Base-by-base conservation (phyloP, 164 flowering plant species). In the Taxillus chinensis region DNA sequence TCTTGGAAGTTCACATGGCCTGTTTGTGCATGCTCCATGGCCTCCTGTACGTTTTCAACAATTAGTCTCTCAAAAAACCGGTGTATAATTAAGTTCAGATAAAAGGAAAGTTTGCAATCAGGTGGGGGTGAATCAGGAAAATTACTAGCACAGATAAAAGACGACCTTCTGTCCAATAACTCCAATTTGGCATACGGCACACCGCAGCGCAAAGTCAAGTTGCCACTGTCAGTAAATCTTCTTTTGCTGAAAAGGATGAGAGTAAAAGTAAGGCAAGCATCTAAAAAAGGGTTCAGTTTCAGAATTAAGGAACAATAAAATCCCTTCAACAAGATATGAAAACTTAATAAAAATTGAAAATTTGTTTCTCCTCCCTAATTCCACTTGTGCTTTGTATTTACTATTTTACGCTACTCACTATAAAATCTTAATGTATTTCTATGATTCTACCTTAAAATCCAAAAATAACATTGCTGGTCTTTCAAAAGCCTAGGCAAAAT, bases 151-250 rank as follows among this genome's bases (percentile, higher is more conserved):
- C 13, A 5, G 37, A 17, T 45, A 16, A 37, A 64, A 41, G 7
- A 51, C 52, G 6, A 92, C 98, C 97, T 86, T 86, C 73, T 93
- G 95, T 48, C 98, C 98, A 3, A 82, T 64, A 38, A 88, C 81
- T 61, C 98, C 98, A 41, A 81, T 84, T 76, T 90, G 98, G 82
- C 98, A 93, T n/a, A n/a, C n/a, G n/a, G n/a, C n/a, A 89, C 95
- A 9, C 91, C 97, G 62, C 98, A 93, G 5, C 98, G 92, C 80
- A 93, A 62, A 27, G 95, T 90, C 82, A 93, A 93, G 78, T 84
- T 90, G 59, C 86, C 76, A 16, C 97, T 90, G 74, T 90, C 95
- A 0, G 98, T 90, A 57, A 60, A 93, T 27, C 74, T 83, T 76
- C 92, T 74, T 73, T 80, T 86, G 81, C 98, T 92, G 73, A 58